These are phyloP conservation scores for Cordyceps javanica DNA, from an alignment of 2,329 filamentous ascomycete genomes.

Conservation along the genomic window DNA sequence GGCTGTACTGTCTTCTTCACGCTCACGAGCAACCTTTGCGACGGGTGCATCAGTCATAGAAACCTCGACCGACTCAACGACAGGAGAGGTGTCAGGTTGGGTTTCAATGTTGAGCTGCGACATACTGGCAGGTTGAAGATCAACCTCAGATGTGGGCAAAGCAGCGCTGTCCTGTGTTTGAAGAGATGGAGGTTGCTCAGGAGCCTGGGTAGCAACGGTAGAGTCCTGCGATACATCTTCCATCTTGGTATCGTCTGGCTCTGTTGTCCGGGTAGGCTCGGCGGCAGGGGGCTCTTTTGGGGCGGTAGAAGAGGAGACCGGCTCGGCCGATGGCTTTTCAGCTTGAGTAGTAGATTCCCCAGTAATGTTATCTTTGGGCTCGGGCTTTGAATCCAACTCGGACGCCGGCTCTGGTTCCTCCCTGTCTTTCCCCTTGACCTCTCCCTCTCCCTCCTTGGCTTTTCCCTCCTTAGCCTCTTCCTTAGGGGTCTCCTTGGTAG, in stretches of 20 bases:
- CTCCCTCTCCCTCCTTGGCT: neutral
- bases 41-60: conserved; percentile 50
- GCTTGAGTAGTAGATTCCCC: neutral
- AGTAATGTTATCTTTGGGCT: neutral
- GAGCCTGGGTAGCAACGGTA: neutral
- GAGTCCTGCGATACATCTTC: conserved; percentile 8
- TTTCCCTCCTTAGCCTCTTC: too few relatives aligned
- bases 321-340: neutral
- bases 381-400: neutral
- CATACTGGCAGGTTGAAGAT: conserved; percentile 30
- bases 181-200: neutral
- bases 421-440: too few relatives aligned
- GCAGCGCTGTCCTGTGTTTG: conserved; percentile 13
- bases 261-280: neutral
- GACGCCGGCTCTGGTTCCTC: neutral
- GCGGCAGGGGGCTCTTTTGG: neutral
- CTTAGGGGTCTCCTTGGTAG: neutral
- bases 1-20: conserved; percentile 62
- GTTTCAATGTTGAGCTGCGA: conserved; percentile 35
- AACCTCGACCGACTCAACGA: conserved; percentile 34
- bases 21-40: conserved; percentile 63
- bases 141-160: conserved; percentile 27
- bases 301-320: neutral
- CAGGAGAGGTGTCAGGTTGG: conserved; percentile 23
- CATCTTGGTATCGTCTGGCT: conserved; percentile 10